Base-by-base conservation (phyloP, 2,329 filamentous ascomycete species). In the Pestalotiopsis sp. region DNA sequence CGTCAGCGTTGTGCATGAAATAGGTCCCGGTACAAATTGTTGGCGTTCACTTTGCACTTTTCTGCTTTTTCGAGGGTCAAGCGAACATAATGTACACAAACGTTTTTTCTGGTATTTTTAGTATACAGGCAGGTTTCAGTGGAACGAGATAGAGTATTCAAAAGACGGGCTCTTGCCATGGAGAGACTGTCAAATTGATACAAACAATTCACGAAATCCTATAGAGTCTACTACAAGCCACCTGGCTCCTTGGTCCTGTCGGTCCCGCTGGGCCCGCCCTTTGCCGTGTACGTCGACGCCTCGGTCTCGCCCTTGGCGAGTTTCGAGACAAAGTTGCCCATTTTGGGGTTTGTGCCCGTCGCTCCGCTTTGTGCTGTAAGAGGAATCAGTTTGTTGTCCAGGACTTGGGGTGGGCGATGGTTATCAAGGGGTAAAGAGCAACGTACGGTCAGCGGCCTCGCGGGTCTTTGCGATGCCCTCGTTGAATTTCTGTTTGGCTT, bases 231-330 rank as follows among this genome's bases (percentile, higher is more conserved):
- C 5, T 52, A 64, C 36, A 64, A 31, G 3, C 61, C 61, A 6
- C 61, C 61, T 2, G 61, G 61, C 23, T 64, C 61, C 61, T 64
- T 64, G 14, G 38, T 49, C 39, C 61, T 64, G 38, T 45, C 36
- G 11, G 61, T 64, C 17, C 61, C 61, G 38, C 20, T 64, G 0
- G 61, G 61, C 2, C 61, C 61, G 20, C 61, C 61, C 39, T 64
- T 64, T 11, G 61, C 61, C 9, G 61, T 64, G 38, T 49, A 64
- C 17, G 20, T 49, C 12, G 61, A 64, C 13, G 61, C 61, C 20
- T 64, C 61, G 14, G 61, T 64, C 38, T 64, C 61, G 12, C 61
- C 61, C 61, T 45, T 64, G 38, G 61, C 61, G 39, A 64, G 61
- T 13, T 64, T 64, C n/a, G 61, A 64, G 1, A 64, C 41, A n/a